phyloP scores from a whole-genome alignment of 2,329 filamentous ascomycete species.

The Colletotrichum salicis region DNA sequence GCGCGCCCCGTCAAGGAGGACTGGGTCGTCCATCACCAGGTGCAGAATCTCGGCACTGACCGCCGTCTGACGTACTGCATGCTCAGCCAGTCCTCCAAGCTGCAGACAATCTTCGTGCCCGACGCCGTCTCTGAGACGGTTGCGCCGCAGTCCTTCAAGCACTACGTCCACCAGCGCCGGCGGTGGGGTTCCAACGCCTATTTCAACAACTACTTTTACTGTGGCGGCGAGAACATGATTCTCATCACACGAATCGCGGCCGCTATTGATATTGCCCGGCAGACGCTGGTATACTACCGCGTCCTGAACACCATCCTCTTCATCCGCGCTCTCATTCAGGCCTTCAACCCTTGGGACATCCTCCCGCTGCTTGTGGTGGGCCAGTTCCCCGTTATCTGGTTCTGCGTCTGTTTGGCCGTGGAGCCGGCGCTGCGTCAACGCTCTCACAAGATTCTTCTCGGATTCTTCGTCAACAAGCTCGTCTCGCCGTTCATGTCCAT shows the following conservation, averaged over 20 bases:
- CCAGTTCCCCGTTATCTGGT: conserved; percentile 13
- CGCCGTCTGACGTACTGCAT: conserved; percentile 13
- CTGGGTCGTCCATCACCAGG: conserved; percentile 7
- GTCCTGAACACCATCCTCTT: conserved; percentile 46
- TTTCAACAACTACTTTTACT: conserved; percentile 50
- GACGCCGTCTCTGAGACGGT: conserved; percentile 47
- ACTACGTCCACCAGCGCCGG: conserved; percentile 47
- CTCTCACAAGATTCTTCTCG: conserved; percentile 7
- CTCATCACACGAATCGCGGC: conserved; percentile 47
- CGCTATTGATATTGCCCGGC: conserved; percentile 43
- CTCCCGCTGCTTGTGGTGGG: conserved; percentile 3
- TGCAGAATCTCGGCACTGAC: conserved; percentile 13
- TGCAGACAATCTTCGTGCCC: conserved; percentile 45
- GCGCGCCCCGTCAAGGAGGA: background rate
- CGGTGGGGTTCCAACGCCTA: conserved; percentile 49
- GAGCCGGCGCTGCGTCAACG: background rate
- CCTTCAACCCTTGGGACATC: background rate
- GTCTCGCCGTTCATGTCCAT: conserved; percentile 14
- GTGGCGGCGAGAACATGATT: conserved; percentile 49
- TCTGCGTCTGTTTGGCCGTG: background rate
- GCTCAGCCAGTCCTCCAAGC: conserved; percentile 9
- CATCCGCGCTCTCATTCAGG: conserved; percentile 30
- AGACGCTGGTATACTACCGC: conserved; percentile 48
- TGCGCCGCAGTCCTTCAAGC: conserved; percentile 45
- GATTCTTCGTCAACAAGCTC: conserved; percentile 10